Base-by-base conservation (phyloP, 305 asterid species). In the Galium porrigens region DNA sequence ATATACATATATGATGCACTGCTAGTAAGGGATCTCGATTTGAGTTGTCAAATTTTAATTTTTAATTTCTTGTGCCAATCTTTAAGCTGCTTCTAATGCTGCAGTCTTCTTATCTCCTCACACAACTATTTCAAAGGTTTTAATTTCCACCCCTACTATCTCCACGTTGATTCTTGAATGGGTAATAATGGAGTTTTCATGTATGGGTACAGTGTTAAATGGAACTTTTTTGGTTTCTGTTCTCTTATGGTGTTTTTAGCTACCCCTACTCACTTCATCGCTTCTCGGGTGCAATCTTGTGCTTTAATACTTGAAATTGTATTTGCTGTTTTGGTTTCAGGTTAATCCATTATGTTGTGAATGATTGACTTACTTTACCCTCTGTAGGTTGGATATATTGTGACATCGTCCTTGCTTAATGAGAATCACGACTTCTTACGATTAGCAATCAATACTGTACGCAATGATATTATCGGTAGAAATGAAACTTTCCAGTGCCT, bases 401-500 rank as follows among this genome's bases (percentile, higher is more conserved):
- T 94, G 73, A 94, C 99, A 55, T 79, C 99, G 61, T 86, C 89
- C 72, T 86, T 94, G 79, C 97, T 94, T 77, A 94, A 94, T 27
- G 99, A 94, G 85, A 87, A 94, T 79, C 99, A 94, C 60, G 97
- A 87, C 79, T 94, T 94, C 71, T 75, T 94, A 75, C 88, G 99
- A 80, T 74, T 94, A 71, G 99, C 97, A 78, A 94, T 94, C 81
- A 94, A 94, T 80, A 74, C 95, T 1, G 97, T 94, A 68, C 95
- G 97, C 74, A 94, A 90, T 77, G 99, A 94, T 78, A 94, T 94
- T 77, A 86, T 94, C 62, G 99, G 97, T 41, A 95, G 97, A 74
- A 94, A 94, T 63, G 99, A 94, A 79, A 94, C 99, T 68, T 94
- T 86, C 79, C 99, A 94, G 77, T 94, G 99, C 73, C 96, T 94